These are phyloP conservation scores for Backusella sp. DNA, from an alignment of 192 early-diverging fungal species.

Conservation along the genomic window DNA sequence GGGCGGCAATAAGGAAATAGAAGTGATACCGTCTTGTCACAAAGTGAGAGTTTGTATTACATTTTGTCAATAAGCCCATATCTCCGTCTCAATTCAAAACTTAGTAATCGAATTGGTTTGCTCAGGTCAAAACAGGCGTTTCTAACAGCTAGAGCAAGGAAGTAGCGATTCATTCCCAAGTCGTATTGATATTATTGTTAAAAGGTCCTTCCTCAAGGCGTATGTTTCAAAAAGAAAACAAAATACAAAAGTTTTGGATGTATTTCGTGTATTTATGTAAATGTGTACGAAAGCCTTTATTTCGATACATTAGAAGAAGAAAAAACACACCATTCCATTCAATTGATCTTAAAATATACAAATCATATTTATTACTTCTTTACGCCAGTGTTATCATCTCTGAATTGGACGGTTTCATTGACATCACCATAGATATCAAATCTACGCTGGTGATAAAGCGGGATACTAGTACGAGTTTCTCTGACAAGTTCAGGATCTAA, in stretches of 20 bases:
- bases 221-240: too few relatives aligned
- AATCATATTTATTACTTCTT: conserved; percentile 15
- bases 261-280: not conserved
- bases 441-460: conserved; percentile 76
- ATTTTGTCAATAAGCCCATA: too few relatives aligned
- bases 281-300: not conserved
- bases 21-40: too few relatives aligned
- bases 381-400: conserved; percentile 13
- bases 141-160: too few relatives aligned
- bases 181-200: too few relatives aligned
- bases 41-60: too few relatives aligned
- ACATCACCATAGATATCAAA: conserved; percentile 92
- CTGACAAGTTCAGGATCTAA: conserved; percentile 60
- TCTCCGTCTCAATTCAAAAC: too few relatives aligned
- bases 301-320: not conserved
- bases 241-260: not conserved
- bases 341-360: not conserved
- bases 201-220: too few relatives aligned
- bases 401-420: conserved; percentile 13
- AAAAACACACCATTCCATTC: not conserved
- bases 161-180: too few relatives aligned
- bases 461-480: conserved; percentile 69
- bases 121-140: too few relatives aligned
- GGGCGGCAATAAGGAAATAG: too few relatives aligned
- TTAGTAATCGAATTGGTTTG: too few relatives aligned